These are phyloP conservation scores for Clonostachys byssicola DNA, from an alignment of 2,329 filamentous ascomycete species.

Conservation along the genomic window DNA sequence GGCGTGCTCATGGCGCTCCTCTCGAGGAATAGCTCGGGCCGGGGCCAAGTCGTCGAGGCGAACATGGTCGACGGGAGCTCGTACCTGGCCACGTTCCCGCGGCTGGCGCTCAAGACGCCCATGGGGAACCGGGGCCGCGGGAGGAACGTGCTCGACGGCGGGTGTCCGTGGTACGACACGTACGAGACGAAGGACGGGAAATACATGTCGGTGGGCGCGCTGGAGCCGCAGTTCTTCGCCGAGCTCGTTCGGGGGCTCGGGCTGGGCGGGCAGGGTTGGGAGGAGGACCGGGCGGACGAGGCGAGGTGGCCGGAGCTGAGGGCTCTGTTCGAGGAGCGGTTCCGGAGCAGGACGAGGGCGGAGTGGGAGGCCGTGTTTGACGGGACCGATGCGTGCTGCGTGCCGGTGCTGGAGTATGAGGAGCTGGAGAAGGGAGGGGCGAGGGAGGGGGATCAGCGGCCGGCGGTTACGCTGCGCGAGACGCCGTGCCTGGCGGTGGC, in stretches of 20 bases:
- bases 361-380: constrained; percentile 89
- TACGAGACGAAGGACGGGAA: constrained; percentile 78
- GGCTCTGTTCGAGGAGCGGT: constrained; percentile 54
- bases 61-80: constrained; percentile 93
- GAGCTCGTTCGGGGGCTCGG: constrained; percentile 64
- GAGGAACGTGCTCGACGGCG: constrained; percentile 76
- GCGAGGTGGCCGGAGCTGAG: constrained; percentile 65
- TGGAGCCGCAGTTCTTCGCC: constrained; percentile 83
- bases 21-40: constrained; percentile 56
- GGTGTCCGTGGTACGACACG: constrained; percentile 83
- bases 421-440: constrained; percentile 67
- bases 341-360: constrained; percentile 63
- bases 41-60: constrained; percentile 85
- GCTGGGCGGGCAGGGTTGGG: constrained; percentile 46
- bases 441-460: constrained; percentile 65
- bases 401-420: constrained; percentile 73
- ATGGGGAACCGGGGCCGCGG: constrained; percentile 64
- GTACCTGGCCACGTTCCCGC: constrained; percentile 75
- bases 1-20: constrained; percentile 80
- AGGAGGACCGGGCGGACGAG: constrained; percentile 52
- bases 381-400: constrained; percentile 86
- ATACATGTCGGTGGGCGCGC: constrained; percentile 83
- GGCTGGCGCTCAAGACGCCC: constrained; percentile 60
- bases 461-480: constrained; percentile 61
- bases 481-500: constrained; percentile 66